Base-by-base conservation (phyloP, 176 grass and related monocot species). In the Cymbopogon citratus region DNA sequence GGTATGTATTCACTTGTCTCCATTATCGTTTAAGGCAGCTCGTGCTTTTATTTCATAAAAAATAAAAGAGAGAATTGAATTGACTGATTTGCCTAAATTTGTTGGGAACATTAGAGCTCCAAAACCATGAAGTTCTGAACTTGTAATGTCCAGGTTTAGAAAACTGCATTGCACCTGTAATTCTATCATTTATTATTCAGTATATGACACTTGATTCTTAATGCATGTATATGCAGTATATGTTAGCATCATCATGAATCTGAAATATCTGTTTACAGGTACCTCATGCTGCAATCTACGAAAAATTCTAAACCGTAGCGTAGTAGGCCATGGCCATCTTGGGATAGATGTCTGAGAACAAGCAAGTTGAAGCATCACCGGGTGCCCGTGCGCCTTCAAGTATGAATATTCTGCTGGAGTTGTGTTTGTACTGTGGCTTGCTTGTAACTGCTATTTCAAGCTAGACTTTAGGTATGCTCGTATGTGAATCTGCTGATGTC, bases 221-320 rank as follows among this genome's bases (percentile, higher is more conserved):
- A 71, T 71, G 33, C 23, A 0, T 5, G 5, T 3, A 43, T 57
- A 7, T 65, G 41, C 36, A 81, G n/a, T 65, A 33, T 85, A 5
- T 27, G 6, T 8, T 43, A 45, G 16, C 15, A 77, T 38, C 14
- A 77, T 36, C 35, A 66, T 85, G 21, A 16, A 51, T 77, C 11
- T 59, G 35, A 81, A 77, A 56, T 5, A 0, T 65, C 21, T 71
- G 6, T 72, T 24, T 72, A 24, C 84, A 92, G 90, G 90, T 89
- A 89, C 75, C 28, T 92, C 26, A 31, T 66, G 45, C 86, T 63
- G 56, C 79, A 85, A 69, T 89, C 90, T 13, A 48, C 44, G 35
- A 89, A 83, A 81, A 67, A 83, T 41, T 60, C 87, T 6, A 12
- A 15, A 28, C 35, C 86, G 5, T 81, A 81, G 23, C 60, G 15